These are phyloP conservation scores for Taphrina pruni DNA, from an alignment of 1,139 yeast species.

Conservation along the genomic window DNA sequence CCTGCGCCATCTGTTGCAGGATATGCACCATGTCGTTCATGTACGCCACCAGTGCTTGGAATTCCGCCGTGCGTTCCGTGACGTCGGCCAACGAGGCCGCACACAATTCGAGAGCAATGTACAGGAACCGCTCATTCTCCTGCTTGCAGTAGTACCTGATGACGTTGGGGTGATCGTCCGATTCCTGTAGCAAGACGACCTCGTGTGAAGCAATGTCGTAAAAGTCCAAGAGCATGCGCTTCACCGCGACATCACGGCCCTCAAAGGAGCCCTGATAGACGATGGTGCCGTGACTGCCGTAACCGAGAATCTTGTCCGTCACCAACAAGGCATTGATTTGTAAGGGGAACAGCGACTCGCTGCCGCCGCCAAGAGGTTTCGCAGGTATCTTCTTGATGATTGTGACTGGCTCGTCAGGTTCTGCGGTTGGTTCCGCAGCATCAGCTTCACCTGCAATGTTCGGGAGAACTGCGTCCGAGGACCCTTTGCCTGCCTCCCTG, in stretches of 20 bases:
- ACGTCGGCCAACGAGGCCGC: constrained; percentile 87
- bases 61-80: constrained; percentile 61
- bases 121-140: constrained; percentile 81
- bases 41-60: constrained; percentile 52
- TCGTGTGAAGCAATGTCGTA: constrained; percentile 97
- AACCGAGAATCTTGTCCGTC: constrained; percentile 79
- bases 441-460: constrained; percentile 1
- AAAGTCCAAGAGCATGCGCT: constrained; percentile 88
- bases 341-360: constrained; percentile 13
- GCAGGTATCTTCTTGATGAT: constrained; percentile 31
- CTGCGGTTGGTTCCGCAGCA: not conserved
- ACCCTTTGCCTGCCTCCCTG: not conserved
- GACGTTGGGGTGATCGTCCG: constrained; percentile 96
- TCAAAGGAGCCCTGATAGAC: constrained; percentile 91
- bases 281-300: constrained; percentile 96
- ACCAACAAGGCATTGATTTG: constrained; percentile 52
- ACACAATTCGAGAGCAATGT: constrained; percentile 91
- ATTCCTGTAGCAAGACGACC: constrained; percentile 82
- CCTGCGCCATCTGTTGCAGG: constrained; percentile 78
- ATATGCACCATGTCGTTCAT: constrained; percentile 57
- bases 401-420: constrained; percentile 7
- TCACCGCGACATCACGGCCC: constrained; percentile 92
- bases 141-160: constrained; percentile 91
- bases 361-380: constrained; percentile 2
- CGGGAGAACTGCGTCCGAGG: not conserved